Percentiles rank a stretch among this genome's conserved stretches.
These are phyloP conservation scores for Paecilomyces formosus DNA, from an alignment of 2,329 filamentous ascomycete genomes.

Conservation along the genomic window DNA sequence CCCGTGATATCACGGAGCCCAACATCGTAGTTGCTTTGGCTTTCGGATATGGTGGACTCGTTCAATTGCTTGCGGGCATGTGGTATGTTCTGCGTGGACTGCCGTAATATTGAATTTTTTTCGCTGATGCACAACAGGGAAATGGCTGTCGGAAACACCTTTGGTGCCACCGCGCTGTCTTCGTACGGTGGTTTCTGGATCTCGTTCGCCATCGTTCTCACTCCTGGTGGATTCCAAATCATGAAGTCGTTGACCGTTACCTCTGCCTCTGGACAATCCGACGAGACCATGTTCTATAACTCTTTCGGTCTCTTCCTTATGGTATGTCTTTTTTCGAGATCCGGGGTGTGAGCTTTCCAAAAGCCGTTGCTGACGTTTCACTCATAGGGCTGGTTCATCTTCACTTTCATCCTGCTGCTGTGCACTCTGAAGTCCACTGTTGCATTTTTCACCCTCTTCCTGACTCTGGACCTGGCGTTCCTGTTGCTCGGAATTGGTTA, in stretches of 20 bases:
- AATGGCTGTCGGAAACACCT: conserved; percentile 81
- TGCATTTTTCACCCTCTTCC: conserved; percentile 71
- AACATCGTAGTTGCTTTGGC: conserved; percentile 64
- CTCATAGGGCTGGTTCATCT: conserved; percentile 69
- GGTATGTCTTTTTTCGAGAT: conserved; percentile 25
- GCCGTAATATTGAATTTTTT: neutral
- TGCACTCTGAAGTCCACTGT: conserved; percentile 71
- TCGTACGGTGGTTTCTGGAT: conserved; percentile 85
- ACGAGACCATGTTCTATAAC: conserved; percentile 43
- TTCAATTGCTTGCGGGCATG: conserved; percentile 78
- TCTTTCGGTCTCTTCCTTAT: conserved; percentile 68
- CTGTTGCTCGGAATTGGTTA: conserved; percentile 62
- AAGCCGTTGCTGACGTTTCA: conserved; percentile 5
- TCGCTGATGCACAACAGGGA: conserved; percentile 51
- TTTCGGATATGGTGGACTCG: conserved; percentile 68
- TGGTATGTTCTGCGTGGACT: conserved; percentile 48
- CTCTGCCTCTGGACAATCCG: conserved; percentile 7
- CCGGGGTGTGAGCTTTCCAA: neutral
- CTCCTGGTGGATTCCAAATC: conserved; percentile 59
- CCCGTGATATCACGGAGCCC: conserved; percentile 52
- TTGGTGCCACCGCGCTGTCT: conserved; percentile 72
- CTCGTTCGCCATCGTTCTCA: conserved; percentile 63
- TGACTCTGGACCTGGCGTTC: conserved; percentile 69
- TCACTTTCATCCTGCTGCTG: conserved; percentile 66
- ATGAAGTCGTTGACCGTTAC: conserved; percentile 31